phyloP scores from a whole-genome alignment of 1,139 yeast species.

The Candida dubliniensis region DNA sequence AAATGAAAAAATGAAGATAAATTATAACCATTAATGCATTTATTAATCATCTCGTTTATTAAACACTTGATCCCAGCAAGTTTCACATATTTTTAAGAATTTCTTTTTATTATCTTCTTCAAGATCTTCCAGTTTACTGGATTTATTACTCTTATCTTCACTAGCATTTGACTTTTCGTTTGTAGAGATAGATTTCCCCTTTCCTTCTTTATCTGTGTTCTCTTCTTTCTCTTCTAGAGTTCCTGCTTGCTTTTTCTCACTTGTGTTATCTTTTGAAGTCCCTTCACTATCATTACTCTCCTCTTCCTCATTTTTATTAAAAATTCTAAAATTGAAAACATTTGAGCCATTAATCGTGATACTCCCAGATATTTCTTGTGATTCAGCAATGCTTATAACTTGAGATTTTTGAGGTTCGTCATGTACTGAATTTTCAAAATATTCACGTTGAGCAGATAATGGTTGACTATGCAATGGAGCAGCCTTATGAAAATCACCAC shows the following conservation, averaged over 20 bases:
- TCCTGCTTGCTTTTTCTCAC: too few relatives aligned
- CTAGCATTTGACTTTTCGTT: conserved; percentile 24
- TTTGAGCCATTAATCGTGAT: conserved; percentile 46
- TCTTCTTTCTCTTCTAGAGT: conserved; percentile 2
- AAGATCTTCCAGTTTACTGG: neutral
- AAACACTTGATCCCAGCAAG: conserved; percentile 50
- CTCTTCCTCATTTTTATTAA: conserved; percentile 12
- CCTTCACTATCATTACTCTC: conserved; percentile 5
- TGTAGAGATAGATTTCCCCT: too few relatives aligned
- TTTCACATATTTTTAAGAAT: conserved; percentile 53
- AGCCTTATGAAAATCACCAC: conserved; percentile 44
- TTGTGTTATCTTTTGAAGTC: too few relatives aligned
- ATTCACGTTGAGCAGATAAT: conserved; percentile 51
- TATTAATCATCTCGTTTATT: conserved; percentile 1
- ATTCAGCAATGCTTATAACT: conserved; percentile 5
- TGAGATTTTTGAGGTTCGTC: conserved; percentile 23
- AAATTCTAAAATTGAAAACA: conserved; percentile 43
- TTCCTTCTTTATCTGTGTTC: neutral
- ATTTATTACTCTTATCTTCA: conserved; percentile 24
- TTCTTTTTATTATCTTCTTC: conserved; percentile 19
- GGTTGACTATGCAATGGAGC: conserved; percentile 60
- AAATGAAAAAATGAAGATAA: too few relatives aligned
- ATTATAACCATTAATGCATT: neutral
- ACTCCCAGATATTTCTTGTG: conserved; percentile 38
- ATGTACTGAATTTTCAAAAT: conserved; percentile 27